Conservation (phyloP, 2,329 filamentous ascomycete species). For the Mycosphaerella sp. region DNA sequence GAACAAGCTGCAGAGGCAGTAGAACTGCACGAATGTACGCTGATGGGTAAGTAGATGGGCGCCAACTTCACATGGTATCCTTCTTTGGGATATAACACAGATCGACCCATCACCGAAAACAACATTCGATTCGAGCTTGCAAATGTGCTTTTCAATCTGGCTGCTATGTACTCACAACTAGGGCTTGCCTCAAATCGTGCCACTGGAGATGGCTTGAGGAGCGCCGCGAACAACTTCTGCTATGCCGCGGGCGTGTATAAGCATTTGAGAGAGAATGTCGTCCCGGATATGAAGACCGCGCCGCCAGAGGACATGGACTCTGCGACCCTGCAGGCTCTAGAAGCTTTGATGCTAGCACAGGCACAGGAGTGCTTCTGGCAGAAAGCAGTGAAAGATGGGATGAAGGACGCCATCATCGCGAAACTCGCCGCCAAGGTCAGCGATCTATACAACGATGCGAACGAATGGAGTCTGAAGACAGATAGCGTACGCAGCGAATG, state of each 20-base stretch:
- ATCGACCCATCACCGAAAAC: slow-evolving; percentile 43
- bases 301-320: slow-evolving; percentile 95
- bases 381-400: slow-evolving; percentile 86
- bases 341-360: slow-evolving; percentile 80
- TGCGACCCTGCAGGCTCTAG: slow-evolving; percentile 74
- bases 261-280: slow-evolving; percentile 67
- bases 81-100: slow-evolving; percentile 64
- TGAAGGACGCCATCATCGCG: slow-evolving; percentile 88
- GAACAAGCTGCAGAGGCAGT: not conserved
- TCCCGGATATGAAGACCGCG: slow-evolving; percentile 70
- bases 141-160: slow-evolving; percentile 89
- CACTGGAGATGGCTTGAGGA: slow-evolving; percentile 75
- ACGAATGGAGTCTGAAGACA: slow-evolving; percentile 81
- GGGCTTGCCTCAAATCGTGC: slow-evolving; percentile 72
- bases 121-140: slow-evolving; percentile 76
- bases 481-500: slow-evolving; percentile 86
- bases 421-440: slow-evolving; percentile 87
- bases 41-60: slow-evolving; percentile 58
- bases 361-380: slow-evolving; percentile 98
- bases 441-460: slow-evolving; percentile 78
- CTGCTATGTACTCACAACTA: slow-evolving; percentile 87
- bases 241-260: slow-evolving; percentile 76
- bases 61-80: slow-evolving; percentile 97
- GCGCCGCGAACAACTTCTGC: slow-evolving; percentile 84
- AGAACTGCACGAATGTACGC: slow-evolving; percentile 7